Base-by-base conservation (phyloP, 345 rosid genomes). In the Sonneratia alba region DNA sequence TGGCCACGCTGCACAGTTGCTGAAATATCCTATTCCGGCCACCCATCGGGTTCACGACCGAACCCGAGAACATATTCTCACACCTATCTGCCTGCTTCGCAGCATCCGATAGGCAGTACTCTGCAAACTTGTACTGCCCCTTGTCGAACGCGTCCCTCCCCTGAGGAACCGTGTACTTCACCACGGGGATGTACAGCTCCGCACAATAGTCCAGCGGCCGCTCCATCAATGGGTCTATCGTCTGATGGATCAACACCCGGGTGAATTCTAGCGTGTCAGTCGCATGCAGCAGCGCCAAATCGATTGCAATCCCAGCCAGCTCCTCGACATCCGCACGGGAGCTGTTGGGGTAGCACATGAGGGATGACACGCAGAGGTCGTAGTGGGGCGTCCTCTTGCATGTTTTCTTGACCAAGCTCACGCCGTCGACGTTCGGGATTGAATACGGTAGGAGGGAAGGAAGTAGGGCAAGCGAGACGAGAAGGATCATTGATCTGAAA, bases 111-210 rank as follows among this genome's bases (percentile, higher is more conserved):
- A 93, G 59, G 0, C 79, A 87, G 36, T 94, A 86, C 14, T 63
- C 70, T 2, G 97, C 90, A 67, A 94, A 91, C 1, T 81, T 90
- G 5, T 76, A 86, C 34, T 77, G 82, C 0, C 89, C 88, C 55
- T 82, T 80, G 38, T 56, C 21, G 76, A 89, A 78, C 14, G 97
- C 93, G 1, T 77, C 83, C 22, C 86, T 88, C 59, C 95, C 97
- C 69, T 94, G 96, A 70, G 98, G 97, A 13, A 94, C 86, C 53
- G 86, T 92, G 76, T 86, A 94, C 84, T 75, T 76, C 9, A 94
- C 96, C 13, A 89, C 89, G 4, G 97, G 96, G n/a, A 91, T 86
- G 78, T 94, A 91, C 36, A 94, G 59, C 70, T 94, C 96, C 0
- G 95, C 95, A 16, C 98, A 94, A 3, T 85, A 71, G 22, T 93